Base-by-base conservation (phyloP, 768 basidiomycete species). In the Gelatoporia subvermispora region DNA sequence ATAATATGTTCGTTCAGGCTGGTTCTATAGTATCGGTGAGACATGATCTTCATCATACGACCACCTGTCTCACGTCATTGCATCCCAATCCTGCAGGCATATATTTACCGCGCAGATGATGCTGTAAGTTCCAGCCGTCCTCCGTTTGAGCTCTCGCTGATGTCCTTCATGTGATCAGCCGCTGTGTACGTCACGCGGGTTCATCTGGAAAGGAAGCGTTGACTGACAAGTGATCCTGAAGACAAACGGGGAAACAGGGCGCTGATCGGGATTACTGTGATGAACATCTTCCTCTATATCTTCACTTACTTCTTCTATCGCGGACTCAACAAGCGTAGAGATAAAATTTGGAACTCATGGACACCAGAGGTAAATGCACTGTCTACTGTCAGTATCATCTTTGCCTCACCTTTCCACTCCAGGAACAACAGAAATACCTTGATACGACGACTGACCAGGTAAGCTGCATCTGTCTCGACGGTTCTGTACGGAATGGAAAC, bases 1-100 rank as follows among this genome's bases (percentile, higher is more conserved):
- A n/a, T n/a, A n/a, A n/a, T n/a, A n/a, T n/a, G 73, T 77, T 75
- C 51, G 78, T 82, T n/a, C 80, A 83, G 60, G 74, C 75, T 3
- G 76, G 76, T 16, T 70, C 66, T 16, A 74, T 82, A 28, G 62
- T 75, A 34, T 72, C 72, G 52, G 76, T 75, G 48, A 40, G 72
- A 64, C 13, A 16, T 21, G 13, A 13, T 45, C 16, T 24, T 43
- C 20, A 17, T 34, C 40, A 23, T 7, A 34, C 41, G n/a, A 28
- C 25, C 41, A 16, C 7, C 5, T 28, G 23, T 18, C 18, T 35
- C 31, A 34, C n/a, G 43, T 41, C 53, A 17, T 48, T 43, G 9
- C 15, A 50, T n/a, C 13, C 24, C 31, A 15, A 35, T 56, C 24
- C 40, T 48, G n/a, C 46, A 76, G 72, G 71, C 75, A 15, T 78